These are phyloP conservation scores for Fusarium drepaniforme DNA, from an alignment of 2,329 filamentous ascomycete genomes.

Conservation along the genomic window DNA sequence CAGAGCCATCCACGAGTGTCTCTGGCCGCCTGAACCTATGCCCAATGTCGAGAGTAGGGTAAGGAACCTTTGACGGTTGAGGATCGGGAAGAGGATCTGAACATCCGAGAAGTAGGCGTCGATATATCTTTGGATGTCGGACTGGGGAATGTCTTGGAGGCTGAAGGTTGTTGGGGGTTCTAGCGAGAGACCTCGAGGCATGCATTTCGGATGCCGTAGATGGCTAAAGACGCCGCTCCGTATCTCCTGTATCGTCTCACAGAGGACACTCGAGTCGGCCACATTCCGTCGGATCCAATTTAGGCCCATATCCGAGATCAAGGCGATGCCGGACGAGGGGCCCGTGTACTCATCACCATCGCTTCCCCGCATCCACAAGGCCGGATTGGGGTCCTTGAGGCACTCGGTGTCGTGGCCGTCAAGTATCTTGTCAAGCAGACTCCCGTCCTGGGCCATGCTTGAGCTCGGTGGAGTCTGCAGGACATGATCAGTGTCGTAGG, in stretches of 20 bases:
- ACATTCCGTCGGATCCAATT: slow-evolving; percentile 5
- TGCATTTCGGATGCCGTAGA: not conserved
- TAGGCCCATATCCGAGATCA: slow-evolving; percentile 9
- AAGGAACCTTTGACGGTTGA: not conserved
- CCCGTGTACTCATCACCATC: slow-evolving; percentile 17
- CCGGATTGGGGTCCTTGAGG: not conserved
- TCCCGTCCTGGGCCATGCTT: no score
- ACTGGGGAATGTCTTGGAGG: not conserved
- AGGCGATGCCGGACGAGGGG: slow-evolving; percentile 10
- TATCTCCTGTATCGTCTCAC: not conserved
- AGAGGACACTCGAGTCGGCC: not conserved
- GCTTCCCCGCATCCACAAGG: slow-evolving; percentile 3
- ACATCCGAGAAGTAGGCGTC: not conserved
- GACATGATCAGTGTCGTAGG: no score
- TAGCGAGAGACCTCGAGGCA: not conserved
- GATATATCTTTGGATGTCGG: not conserved
- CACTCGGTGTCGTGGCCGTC: not conserved
- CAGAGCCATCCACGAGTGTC: slow-evolving; percentile 3
- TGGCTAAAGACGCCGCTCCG: not conserved
- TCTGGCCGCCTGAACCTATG: not conserved
- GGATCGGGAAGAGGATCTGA: not conserved
- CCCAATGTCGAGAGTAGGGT: not conserved
- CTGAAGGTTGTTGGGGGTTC: not conserved
- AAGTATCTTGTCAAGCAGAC: not conserved
- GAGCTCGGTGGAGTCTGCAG: no score